phyloP scores from a whole-genome alignment of 495 filamentous ascomycete genomes.

The Bacidia rubella region DNA sequence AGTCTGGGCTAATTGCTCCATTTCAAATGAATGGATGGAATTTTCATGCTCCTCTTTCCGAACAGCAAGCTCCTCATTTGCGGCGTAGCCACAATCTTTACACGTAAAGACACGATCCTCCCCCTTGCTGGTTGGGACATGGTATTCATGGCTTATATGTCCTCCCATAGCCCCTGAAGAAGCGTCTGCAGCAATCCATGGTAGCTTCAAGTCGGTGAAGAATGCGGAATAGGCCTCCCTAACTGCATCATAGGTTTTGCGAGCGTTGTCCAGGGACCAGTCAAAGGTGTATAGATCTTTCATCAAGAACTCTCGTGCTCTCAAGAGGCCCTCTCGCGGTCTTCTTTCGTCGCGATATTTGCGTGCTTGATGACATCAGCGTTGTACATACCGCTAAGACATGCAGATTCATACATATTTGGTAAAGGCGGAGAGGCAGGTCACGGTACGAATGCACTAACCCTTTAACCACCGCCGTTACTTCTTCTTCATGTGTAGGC shows the following conservation, averaged over 20 bases:
- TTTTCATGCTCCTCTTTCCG: neutral
- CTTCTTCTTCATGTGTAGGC: slow-evolving; percentile 94
- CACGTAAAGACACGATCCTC: slow-evolving; percentile 80
- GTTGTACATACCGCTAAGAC: neutral
- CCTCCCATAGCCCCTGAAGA: slow-evolving; percentile 96
- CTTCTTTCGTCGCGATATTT: slow-evolving; percentile 91
- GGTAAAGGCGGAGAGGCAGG: slow-evolving; percentile 77
- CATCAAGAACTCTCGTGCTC: slow-evolving; percentile 92
- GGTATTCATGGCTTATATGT: slow-evolving; percentile 85
- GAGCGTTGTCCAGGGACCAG: slow-evolving; percentile 44
- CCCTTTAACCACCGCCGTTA: slow-evolving; percentile 63
- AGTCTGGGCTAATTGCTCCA: too few relatives aligned
- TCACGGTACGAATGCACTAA: slow-evolving; percentile 75
- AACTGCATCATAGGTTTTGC: slow-evolving; percentile 65
- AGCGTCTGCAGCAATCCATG: slow-evolving; percentile 72
- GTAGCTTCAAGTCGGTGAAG: slow-evolving; percentile 73
- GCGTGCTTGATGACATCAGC: slow-evolving; percentile 39
- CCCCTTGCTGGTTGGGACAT: slow-evolving; percentile 64
- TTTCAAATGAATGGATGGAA: neutral
- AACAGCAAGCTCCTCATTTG: slow-evolving; percentile 73
- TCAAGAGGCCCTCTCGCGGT: slow-evolving; percentile 75
- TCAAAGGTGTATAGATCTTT: slow-evolving; percentile 99
- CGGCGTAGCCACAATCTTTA: slow-evolving; percentile 53
- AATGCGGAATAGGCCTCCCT: slow-evolving; percentile 54
- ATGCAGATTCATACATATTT: slow-evolving; percentile 51